Base-by-base conservation (phyloP, 306 rosid genomes). In the Delonix regia region DNA sequence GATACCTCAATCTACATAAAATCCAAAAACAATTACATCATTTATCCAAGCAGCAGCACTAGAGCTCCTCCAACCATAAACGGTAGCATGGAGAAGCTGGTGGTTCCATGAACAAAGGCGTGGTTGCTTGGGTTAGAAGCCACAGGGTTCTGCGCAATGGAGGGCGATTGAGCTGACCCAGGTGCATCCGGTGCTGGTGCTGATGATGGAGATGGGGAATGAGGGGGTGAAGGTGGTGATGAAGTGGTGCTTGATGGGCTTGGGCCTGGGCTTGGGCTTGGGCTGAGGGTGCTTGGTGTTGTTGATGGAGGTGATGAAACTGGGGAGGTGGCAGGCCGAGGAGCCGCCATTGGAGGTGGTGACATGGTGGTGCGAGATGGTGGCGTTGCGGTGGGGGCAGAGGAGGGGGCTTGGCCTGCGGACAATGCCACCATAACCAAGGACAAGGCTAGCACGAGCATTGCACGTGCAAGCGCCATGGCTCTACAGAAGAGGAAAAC, bases 391-490 rank as follows among this genome's bases (percentile, higher is more conserved):
- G 30, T 57, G 27, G 90, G 86, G 53, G 88, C 80, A 7, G 65
- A 13, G 14, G 82, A 42, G 21, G 88, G 90, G 30, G 78, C 48
- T 71, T 89, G 87, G 57, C 79, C 78, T 2, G 41, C 21, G 77
- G 91, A 83, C 6, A 82, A 56, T 38, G 86, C 39, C 19, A 85
- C 60, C 10, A 88, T 65, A 52, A 83, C 30, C 15, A 86, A 42
- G 56, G 80, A 76, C 80, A 86, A 14, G 38, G 69, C 12, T 33
- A 88, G 78, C 76, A 77, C 19, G 57, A 84, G 84, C 85, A 73
- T 70, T 87, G 85, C 84, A 72, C 79, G 81, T 39, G 84, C 10
- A 73, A 65, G 65, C 42, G 83, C 89, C 92, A 88, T 88, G 73
- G 72, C 79, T 72, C 15, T 30, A 44, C 12, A 48, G 21, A 25